These are phyloP conservation scores for Apiospora malaysiana DNA, from an alignment of 2,329 filamentous ascomycete genomes.

Conservation along the genomic window DNA sequence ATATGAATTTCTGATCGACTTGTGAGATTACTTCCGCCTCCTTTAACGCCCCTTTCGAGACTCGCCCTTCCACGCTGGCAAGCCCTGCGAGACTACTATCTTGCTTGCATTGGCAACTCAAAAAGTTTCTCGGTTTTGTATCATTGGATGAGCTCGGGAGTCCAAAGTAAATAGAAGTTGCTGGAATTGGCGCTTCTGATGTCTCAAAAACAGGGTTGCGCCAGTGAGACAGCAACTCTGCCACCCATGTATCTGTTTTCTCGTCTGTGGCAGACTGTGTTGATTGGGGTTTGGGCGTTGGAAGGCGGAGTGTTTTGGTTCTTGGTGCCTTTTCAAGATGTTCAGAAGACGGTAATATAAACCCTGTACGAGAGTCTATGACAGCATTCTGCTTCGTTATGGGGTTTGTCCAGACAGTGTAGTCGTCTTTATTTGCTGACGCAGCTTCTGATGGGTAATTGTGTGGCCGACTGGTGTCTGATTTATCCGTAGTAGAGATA, in stretches of 20 bases:
- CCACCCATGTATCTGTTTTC: conserved; percentile 57
- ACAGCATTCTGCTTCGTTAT: conserved; percentile 55
- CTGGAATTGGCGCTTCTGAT: conserved; percentile 52
- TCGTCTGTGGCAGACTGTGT: background rate
- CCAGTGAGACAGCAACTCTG: conserved; percentile 68
- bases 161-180: conserved; percentile 38
- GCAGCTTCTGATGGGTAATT: background rate
- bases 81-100: conserved; percentile 27
- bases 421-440: conserved; percentile 25
- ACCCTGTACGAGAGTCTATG: conserved; percentile 64
- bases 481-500: conserved; percentile 18
- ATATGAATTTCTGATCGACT: conserved; percentile 88
- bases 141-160: background rate
- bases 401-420: conserved; percentile 66
- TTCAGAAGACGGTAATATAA: conserved; percentile 35
- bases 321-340: background rate
- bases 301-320: background rate
- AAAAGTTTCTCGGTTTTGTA: too few species aligned
- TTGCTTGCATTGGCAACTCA: background rate
- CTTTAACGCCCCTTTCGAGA: conserved; percentile 68
- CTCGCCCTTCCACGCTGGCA: conserved; percentile 43
- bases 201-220: conserved; percentile 76
- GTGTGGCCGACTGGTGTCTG: background rate
- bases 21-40: conserved; percentile 75
- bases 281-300: background rate